Conservation (phyloP, 129 eudicot genomes). For the Helianthus tuberosus region DNA sequence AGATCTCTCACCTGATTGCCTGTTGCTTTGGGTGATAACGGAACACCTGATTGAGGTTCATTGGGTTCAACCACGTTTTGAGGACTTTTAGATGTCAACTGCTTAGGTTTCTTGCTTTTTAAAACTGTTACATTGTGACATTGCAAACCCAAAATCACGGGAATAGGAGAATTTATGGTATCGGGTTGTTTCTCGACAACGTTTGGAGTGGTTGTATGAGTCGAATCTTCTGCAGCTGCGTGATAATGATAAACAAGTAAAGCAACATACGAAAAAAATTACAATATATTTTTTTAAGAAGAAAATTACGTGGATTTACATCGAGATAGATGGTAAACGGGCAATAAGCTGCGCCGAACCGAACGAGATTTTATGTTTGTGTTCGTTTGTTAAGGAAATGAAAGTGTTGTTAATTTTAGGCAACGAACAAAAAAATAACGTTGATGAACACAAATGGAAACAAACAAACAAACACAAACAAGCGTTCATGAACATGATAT, state of each 20-base stretch:
- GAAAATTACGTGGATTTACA: too few species aligned
- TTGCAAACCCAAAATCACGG: conserved; percentile 48
- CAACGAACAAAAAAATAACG: too few species aligned
- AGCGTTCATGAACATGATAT: too few species aligned
- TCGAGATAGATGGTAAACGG: too few species aligned
- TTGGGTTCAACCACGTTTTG: not conserved
- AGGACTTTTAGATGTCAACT: conserved; percentile 12
- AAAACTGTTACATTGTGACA: conserved; percentile 29
- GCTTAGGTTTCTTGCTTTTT: conserved; percentile 14
- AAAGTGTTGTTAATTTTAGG: too few species aligned
- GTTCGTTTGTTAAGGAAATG: too few species aligned
- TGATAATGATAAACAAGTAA: not conserved
- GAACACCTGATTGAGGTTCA: conserved; percentile 26
- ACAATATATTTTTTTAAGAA: not conserved
- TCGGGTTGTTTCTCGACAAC: conserved; percentile 1
- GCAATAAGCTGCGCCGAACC: too few species aligned
- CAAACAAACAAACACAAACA: too few species aligned
- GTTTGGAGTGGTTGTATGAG: conserved; percentile 20
- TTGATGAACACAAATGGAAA: too few species aligned
- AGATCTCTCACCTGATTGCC: conserved; percentile 23
- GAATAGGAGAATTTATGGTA: not conserved
- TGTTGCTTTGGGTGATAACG: not conserved
- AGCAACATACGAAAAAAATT: not conserved
- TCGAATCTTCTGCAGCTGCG: conserved; percentile 36
- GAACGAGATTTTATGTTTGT: too few species aligned